Evolutionary conservation across 257 asterid genomes (phyloP), one percentile per base, ranked within the genome.

Genomic region (Lycium ferocissimum): DNA sequence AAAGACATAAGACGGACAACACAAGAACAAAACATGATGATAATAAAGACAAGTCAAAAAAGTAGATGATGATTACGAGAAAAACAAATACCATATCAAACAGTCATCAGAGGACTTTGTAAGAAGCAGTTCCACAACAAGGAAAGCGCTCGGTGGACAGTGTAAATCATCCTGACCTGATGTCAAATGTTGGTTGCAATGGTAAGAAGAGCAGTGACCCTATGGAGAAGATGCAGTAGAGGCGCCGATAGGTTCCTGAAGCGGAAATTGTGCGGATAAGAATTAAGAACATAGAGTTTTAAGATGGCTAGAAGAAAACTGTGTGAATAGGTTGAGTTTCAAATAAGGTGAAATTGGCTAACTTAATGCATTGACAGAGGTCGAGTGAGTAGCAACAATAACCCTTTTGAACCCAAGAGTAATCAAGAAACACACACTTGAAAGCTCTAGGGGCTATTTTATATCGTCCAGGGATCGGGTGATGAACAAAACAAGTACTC

Each of bases 351-450:
- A 54, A 12, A 54, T 3, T 6, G 0, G 18, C 1, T 54, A 54
- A 54, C 18, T 54, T 58, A 13, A 33, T 35, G 20, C 13, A 69
- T 15, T 37, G 76, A 37, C 1, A 3, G 6, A 69, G 22, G 51
- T 69, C 26, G 22, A n/a, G 45, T 20, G 12, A 69, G 18, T 69
- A 69, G 26, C 51, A 69, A 69, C 51, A 20, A 69, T 69, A 40
- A 7, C 53, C 53, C 51, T 37, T 69, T 69, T 15, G 53, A 69
- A 69, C n/a, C 53, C 4, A 38, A 69, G 53, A 69, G 53, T 69
- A 69, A 69, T 69, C 78, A 69, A 38, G 51, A 69, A 69, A 69
- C 78, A 69, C 76, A 69, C 51, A 37, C 53, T 69, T 69, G 76
- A 69, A 69, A 69, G 78, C 53, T 69, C 78, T 15, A 15, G 78